Evolutionary conservation across 306 rosid species (phyloP), one percentile per base, ranked within the genome.

Genomic region (Ammopiptanthus mongolicus): DNA sequence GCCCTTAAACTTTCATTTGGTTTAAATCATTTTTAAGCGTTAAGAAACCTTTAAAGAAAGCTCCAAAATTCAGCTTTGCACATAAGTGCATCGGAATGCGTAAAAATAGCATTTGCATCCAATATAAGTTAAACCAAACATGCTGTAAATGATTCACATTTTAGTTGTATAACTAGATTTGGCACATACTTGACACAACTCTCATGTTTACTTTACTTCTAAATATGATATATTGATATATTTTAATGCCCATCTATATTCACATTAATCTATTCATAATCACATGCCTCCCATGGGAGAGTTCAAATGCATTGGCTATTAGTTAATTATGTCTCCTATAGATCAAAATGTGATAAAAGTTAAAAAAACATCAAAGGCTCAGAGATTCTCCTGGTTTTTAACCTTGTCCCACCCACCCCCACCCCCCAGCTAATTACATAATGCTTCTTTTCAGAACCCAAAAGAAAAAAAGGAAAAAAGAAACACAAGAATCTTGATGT

Each of bases 281-380:
- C 78, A 78, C 78, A 63, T 64, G 83, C 46, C 17, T 36, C 33
- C 74, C 78, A 72, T 72, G 83, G 31, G 31, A 34, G 11, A 53
- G 34, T 1, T 3, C 15, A 52, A 25, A 53, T 55, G 51, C 6
- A 66, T 18, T 14, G 9, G 19, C 25, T 10, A 13, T 17, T 28
- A 11, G 12, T 8, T 67, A 12, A 37, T 65, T 18, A 51, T 22
- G 22, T 46, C 42, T 31, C 57, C 31, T 41, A 48, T 12, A 21
- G 37, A 62, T 62, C 62, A 61, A 31, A 61, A 31, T 46, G 23
- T 52, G 31, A 63, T 14, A 22, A 25, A 62, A 58, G 65, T 33
- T 17, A 57, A 18, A 75, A 75, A 50, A 50, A n/a, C 64, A 64
- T 47, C 5, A 31, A 11, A 59, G 28, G 3, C 55, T 47, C 22